Percentiles rank a stretch among this genome's conserved stretches.
phyloP scores from a whole-genome alignment of 2,329 filamentous ascomycete genomes.

The Phaeomoniella chlamydospora region DNA sequence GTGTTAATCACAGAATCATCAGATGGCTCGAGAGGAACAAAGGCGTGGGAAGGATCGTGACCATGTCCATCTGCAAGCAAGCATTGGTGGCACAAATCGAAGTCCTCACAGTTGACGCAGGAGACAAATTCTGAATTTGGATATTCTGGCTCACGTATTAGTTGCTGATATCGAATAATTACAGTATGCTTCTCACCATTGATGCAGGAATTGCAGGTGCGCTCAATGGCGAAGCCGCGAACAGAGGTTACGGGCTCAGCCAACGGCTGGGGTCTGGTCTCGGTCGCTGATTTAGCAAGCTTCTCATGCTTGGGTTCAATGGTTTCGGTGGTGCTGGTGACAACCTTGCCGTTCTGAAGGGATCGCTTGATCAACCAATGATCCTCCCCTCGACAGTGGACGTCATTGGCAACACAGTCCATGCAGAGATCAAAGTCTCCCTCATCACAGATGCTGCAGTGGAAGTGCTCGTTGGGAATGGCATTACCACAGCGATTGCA shows the following conservation, averaged over 20 bases:
- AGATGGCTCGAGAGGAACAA: conserved; percentile 37
- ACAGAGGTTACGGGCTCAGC: conserved; percentile 5
- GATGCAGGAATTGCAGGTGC: conserved; percentile 53
- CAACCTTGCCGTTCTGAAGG: conserved; percentile 61
- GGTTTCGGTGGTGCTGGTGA: conserved; percentile 74
- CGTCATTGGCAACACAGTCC: conserved; percentile 58
- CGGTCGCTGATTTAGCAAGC: conserved; percentile 7
- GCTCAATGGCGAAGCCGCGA: conserved; percentile 12
- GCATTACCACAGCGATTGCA: conserved; percentile 79
- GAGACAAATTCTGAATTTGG: conserved; percentile 71
- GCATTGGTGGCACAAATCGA: conserved; percentile 77
- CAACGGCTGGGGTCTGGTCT: too few relatives aligned
- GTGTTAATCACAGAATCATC: conserved; percentile 37
- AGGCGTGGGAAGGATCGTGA: conserved; percentile 78
- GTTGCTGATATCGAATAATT: conserved; percentile 4
- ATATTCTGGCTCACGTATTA: conserved; percentile 37
- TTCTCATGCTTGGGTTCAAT: conserved; percentile 46
- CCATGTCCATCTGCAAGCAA: conserved; percentile 66
- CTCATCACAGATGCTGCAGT: conserved; percentile 84
- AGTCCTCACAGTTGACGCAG: conserved; percentile 75
- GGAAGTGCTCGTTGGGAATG: conserved; percentile 74
- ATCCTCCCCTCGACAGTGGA: conserved; percentile 60
- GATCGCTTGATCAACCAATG: conserved; percentile 95
- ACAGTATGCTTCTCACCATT: conserved; percentile 28
- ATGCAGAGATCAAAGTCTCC: conserved; percentile 92